A percentile compares a stretch with the other conserved stretches of the same genome.
phyloP scores from a whole-genome alignment of 805 yeast genomes.

The Wickerhamiella siamensis region DNA sequence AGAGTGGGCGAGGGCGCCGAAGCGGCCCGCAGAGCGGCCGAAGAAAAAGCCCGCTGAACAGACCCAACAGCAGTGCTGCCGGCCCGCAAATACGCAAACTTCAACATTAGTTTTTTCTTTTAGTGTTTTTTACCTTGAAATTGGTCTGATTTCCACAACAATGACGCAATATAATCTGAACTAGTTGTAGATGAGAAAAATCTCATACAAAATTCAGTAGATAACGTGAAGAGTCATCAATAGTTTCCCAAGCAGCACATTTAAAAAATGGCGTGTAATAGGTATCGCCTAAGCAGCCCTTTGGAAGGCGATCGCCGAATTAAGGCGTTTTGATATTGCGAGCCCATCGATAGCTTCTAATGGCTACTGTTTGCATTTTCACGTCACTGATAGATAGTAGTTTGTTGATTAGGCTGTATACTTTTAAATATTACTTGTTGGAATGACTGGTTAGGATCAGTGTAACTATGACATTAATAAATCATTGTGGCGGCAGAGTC shows the following conservation, averaged over 20 bases:
- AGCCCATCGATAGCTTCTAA: too few relatives aligned
- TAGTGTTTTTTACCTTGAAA: background rate
- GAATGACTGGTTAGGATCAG: slow-evolving; percentile 9
- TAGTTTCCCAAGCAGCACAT: too few relatives aligned
- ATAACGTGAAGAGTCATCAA: background rate
- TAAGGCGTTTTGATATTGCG: too few relatives aligned
- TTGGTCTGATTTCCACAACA: slow-evolving; percentile 19
- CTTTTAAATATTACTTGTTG: too few relatives aligned
- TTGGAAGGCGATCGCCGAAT: too few relatives aligned
- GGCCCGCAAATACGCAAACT: background rate
- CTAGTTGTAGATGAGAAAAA: slow-evolving; percentile 17
- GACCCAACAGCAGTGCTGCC: background rate
- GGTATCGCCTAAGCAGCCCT: too few relatives aligned
- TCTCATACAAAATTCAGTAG: slow-evolving; percentile 18
- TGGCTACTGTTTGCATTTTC: too few relatives aligned
- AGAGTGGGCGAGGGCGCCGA: slow-evolving; percentile 5
- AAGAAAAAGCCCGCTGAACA: background rate
- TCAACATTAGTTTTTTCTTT: background rate
- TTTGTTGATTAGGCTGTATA: too few relatives aligned
- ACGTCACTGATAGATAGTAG: too few relatives aligned
- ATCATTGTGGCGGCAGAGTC: slow-evolving; percentile 10
- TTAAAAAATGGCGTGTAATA: too few relatives aligned
- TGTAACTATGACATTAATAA: slow-evolving; percentile 13
- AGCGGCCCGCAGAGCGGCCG: slow-evolving; percentile 18
- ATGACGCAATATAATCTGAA: slow-evolving; percentile 15